Evolutionary conservation across 1,284 basidiomycete genomes (phyloP).

Genomic region (Sanghuangporus weigelae): DNA sequence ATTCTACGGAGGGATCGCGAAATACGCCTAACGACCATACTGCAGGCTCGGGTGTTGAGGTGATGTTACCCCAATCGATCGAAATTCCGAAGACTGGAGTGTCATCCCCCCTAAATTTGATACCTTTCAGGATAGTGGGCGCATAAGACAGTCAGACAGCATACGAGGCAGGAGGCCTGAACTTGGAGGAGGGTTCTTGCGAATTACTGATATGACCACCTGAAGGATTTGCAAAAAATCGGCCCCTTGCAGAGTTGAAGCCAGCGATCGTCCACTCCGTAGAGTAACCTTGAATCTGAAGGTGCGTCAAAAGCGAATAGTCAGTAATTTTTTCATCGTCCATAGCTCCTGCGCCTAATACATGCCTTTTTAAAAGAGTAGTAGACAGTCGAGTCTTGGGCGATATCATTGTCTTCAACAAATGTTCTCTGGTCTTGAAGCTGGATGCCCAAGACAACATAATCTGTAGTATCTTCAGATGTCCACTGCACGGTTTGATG

Average conservation of each 20-base stretch:
- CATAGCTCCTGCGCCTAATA: too few relatives aligned
- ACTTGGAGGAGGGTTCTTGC: neutral
- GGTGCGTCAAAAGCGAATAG: neutral
- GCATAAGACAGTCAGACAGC: neutral
- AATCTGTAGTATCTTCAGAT: conserved; percentile 20
- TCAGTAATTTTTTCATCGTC: neutral
- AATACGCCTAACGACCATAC: conserved; percentile 38
- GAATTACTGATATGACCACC: neutral
- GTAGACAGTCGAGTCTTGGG: conserved; percentile 33
- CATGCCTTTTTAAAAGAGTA: conserved; percentile 25
- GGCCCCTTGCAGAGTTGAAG: neutral
- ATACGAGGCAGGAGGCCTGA: neutral
- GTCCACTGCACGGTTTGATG: conserved; percentile 28
- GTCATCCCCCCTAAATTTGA: conserved; percentile 9
- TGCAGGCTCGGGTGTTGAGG: conserved; percentile 23
- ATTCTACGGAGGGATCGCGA: conserved; percentile 35
- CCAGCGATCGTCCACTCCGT: conserved; percentile 6
- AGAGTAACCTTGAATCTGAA: neutral
- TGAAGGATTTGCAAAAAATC: neutral
- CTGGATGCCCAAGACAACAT: conserved; percentile 27
- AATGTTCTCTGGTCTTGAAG: conserved; percentile 22
- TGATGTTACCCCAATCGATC: conserved; percentile 26
- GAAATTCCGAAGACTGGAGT: conserved; percentile 33
- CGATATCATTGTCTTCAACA: conserved; percentile 27
- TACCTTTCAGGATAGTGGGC: neutral